These are phyloP conservation scores for Phytophthora tentaculata DNA, from an alignment of 352 stramenopile species.

Conservation along the genomic window DNA sequence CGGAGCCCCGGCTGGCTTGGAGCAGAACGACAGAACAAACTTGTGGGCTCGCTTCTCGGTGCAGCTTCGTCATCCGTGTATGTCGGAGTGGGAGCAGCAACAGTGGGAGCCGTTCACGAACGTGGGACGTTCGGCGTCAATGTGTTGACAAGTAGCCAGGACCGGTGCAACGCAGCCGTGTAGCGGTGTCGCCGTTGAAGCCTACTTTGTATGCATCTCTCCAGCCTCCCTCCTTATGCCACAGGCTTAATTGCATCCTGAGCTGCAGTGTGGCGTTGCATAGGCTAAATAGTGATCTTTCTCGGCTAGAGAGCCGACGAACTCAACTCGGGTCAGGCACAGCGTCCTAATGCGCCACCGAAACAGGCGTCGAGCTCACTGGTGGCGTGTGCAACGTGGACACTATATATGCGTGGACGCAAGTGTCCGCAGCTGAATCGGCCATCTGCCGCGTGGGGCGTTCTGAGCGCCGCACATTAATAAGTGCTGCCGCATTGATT, in stretches of 20 bases:
- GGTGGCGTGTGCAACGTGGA: constrained; percentile 10
- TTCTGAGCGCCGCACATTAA: constrained; percentile 15
- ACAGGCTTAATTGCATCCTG: no score
- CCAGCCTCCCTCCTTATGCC: no score
- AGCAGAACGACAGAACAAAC: no score
- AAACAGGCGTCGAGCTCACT: constrained; percentile 22
- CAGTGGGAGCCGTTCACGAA: constrained; percentile 3
- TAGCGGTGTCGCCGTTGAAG: constrained; percentile 2
- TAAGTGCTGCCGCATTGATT: constrained; percentile 3
- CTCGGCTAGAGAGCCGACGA: no score
- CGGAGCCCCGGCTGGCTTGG: constrained; percentile 7
- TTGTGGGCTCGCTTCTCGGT: constrained; percentile 17
- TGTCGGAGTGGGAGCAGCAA: constrained; percentile 13
- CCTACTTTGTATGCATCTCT: neutral
- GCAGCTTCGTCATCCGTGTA: constrained; percentile 20
- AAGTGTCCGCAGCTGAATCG: neutral
- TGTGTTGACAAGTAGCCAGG: constrained; percentile 24
- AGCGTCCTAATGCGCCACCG: constrained; percentile 11
- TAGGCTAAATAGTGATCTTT: no score
- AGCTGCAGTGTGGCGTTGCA: no score
- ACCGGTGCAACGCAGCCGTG: neutral
- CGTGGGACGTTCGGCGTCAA: constrained; percentile 23
- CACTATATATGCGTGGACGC: constrained; percentile 10
- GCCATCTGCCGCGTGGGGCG: constrained; percentile 18
- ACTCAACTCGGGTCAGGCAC: neutral